A percentile compares a stretch with the other conserved stretches of the same genome.
phyloP scores from a whole-genome alignment of 148 eudicot genomes.

The Drosera capensis region DNA sequence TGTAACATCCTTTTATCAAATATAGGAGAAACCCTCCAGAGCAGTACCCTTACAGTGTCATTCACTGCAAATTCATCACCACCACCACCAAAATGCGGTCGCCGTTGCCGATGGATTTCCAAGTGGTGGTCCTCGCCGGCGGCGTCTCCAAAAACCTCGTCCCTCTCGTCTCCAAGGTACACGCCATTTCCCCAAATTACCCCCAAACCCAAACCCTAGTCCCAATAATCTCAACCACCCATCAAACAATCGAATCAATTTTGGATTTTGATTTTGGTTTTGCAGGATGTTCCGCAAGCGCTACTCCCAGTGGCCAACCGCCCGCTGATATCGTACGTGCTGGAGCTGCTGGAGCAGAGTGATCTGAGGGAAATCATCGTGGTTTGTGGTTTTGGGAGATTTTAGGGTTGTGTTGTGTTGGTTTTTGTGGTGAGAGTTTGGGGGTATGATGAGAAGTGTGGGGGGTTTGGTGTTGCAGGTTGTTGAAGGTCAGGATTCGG shows the following conservation, averaged over 20 bases:
- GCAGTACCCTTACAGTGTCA: no score
- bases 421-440: conserved; percentile 1
- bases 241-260: background rate
- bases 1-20: no score
- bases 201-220: no score
- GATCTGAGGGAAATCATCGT: conserved; percentile 79
- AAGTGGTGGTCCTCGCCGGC: conserved; percentile 95
- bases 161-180: conserved; percentile 86
- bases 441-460: no score
- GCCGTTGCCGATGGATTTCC: conserved; percentile 99
- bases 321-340: conserved; percentile 67
- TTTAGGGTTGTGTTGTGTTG: conserved; percentile 11
- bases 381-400: conserved; percentile 32
- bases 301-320: conserved; percentile 89
- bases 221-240: no score
- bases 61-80: no score
- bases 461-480: conserved; percentile 40
- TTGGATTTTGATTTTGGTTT: conserved; percentile 1
- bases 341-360: conserved; percentile 77
- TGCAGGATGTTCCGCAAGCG: conserved; percentile 87
- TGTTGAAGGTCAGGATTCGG: conserved; percentile 80
- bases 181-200: background rate
- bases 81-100: no score
- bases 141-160: conserved; percentile 63
- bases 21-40: no score